Percentiles rank a stretch among this genome's conserved stretches.
Conservation (phyloP, 805 yeast genomes). For the Candida manassasensis region DNA sequence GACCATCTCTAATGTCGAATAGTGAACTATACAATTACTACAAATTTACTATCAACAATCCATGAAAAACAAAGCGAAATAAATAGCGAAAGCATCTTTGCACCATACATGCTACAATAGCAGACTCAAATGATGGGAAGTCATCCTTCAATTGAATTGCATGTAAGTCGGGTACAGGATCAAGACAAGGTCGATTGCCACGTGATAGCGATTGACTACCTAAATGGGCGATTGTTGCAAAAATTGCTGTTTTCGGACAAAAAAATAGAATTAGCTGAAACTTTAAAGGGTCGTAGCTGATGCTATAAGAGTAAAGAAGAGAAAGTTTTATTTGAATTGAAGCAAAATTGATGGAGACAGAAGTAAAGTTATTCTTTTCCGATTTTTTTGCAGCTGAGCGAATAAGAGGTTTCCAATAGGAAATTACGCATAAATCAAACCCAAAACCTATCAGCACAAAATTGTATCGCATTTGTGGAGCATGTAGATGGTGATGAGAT, state of each 20-base stretch:
- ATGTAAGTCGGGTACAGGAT: not conserved
- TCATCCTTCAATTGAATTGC: not conserved
- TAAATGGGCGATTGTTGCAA: not conserved
- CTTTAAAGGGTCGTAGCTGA: not conserved
- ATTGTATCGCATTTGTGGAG: not conserved
- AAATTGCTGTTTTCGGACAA: not conserved
- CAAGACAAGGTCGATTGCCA: too few species aligned
- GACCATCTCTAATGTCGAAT: too few species aligned
- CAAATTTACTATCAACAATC: too few species aligned
- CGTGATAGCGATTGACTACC: too few species aligned
- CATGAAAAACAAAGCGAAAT: too few species aligned
- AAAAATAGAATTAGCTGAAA: slow-evolving; percentile 2
- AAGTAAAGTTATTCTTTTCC: not conserved
- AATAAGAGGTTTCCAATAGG: not conserved
- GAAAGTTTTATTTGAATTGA: not conserved
- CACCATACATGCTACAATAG: not conserved
- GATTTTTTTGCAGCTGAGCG: slow-evolving; percentile 4
- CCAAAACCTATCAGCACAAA: not conserved
- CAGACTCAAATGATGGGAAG: not conserved
- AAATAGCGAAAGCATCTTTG: not conserved
- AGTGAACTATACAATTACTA: too few species aligned
- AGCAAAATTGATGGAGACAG: not conserved
- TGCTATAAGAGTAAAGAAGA: not conserved
- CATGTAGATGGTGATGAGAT: not conserved
- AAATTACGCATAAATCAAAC: not conserved